Conservation (phyloP, 345 rosid genomes). For the Pseudoturritis turrita region DNA sequence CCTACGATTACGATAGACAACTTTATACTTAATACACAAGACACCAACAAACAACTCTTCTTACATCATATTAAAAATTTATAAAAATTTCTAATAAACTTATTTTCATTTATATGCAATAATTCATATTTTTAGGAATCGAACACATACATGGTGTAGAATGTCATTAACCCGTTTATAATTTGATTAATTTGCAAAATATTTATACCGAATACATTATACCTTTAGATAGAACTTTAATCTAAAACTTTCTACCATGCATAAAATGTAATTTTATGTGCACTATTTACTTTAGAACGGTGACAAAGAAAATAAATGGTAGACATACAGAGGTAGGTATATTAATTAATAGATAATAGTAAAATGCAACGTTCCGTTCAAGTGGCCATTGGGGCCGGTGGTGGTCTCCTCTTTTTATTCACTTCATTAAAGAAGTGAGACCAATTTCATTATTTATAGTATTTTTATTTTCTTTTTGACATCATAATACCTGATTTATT, state of each 20-base stretch:
- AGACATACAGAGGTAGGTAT: not conserved
- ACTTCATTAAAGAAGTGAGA: slow-evolving; percentile 14
- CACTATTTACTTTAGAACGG: not conserved
- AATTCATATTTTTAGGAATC: too few species aligned
- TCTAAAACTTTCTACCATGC: not conserved
- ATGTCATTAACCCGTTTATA: not conserved
- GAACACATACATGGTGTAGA: too few species aligned
- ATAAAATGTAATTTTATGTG: not conserved
- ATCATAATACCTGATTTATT: not conserved
- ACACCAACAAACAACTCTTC: too few species aligned
- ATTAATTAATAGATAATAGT: not conserved
- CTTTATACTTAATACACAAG: too few species aligned
- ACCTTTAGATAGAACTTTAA: not conserved
- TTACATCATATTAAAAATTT: too few species aligned
- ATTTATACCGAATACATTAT: not conserved
- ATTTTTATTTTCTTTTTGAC: not conserved
- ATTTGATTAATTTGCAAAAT: not conserved
- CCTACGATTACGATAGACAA: too few species aligned
- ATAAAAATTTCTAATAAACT: too few species aligned
- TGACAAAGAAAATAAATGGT: not conserved
- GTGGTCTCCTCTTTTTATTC: slow-evolving; percentile 13
- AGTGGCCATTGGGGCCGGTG: slow-evolving; percentile 24
- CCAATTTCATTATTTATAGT: not conserved
- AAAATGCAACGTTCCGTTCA: slow-evolving; percentile 13
- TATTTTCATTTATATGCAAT: too few species aligned